Percentiles rank a stretch among this genome's conserved stretches.
These are phyloP conservation scores for Acidiella bohemica DNA, from an alignment of 495 filamentous ascomycete species.

Conservation along the genomic window DNA sequence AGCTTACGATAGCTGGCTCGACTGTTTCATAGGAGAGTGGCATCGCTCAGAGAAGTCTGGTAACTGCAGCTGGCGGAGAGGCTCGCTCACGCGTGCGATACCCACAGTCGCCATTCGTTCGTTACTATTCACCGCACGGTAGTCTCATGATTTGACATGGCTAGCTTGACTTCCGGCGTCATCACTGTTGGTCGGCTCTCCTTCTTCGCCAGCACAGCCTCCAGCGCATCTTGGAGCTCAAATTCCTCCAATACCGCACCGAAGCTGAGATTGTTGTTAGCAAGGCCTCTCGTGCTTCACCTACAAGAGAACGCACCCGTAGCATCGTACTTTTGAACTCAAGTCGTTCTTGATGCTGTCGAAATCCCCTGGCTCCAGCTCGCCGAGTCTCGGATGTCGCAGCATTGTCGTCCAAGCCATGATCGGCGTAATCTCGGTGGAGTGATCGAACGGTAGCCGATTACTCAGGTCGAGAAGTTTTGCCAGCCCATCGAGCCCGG, in stretches of 20 bases:
- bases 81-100: no score
- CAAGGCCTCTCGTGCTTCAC: neutral
- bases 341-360: conserved; percentile 58
- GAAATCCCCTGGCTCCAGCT: conserved; percentile 57
- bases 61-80: no score
- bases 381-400: conserved; percentile 49
- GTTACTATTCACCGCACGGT: no score
- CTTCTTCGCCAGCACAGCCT: conserved; percentile 53
- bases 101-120: no score
- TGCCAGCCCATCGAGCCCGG: conserved; percentile 58
- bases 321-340: conserved; percentile 71
- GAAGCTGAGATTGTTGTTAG: conserved; percentile 46
- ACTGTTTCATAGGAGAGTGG: no score
- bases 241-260: conserved; percentile 83
- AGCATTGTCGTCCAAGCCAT: conserved; percentile 84
- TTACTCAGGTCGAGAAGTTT: conserved; percentile 75
- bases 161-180: no score
- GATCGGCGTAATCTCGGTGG: conserved; percentile 88
- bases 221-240: conserved; percentile 75
- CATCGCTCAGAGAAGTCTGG: no score
- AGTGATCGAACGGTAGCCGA: conserved; percentile 52
- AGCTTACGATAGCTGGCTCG: no score
- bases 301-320: conserved; percentile 54
- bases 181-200: no score
- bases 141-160: no score